These are phyloP conservation scores for Tylopilus rubrobrunneus DNA, from an alignment of 768 basidiomycete genomes.

Conservation along the genomic window DNA sequence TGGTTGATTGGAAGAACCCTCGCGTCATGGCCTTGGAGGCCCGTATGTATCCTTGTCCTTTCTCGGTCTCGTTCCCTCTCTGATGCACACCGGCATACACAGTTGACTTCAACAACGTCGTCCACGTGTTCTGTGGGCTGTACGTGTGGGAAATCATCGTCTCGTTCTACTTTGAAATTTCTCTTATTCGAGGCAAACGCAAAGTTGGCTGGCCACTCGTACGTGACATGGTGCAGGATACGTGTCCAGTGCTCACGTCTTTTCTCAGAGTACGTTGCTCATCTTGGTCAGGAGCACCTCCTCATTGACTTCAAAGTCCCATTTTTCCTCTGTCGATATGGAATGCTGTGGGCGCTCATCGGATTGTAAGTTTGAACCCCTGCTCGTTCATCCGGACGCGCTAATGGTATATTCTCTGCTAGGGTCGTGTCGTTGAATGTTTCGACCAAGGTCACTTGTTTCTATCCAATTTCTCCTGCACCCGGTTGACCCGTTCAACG, in stretches of 20 bases:
- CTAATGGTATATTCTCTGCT: background rate
- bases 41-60: slow-evolving; percentile 14
- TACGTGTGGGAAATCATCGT: slow-evolving; percentile 65
- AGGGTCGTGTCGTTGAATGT: slow-evolving; percentile 60
- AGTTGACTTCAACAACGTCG: slow-evolving; percentile 59
- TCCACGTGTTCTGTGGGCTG: slow-evolving; percentile 61
- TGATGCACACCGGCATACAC: slow-evolving; percentile 1
- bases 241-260: slow-evolving; percentile 2
- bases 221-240: slow-evolving; percentile 23
- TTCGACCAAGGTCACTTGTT: slow-evolving; percentile 27
- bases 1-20: slow-evolving; percentile 27
- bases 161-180: slow-evolving; percentile 67
- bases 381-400: background rate
- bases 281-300: background rate
- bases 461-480: background rate
- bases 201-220: slow-evolving; percentile 70
- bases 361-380: slow-evolving; percentile 44
- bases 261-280: slow-evolving; percentile 13
- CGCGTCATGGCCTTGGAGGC: slow-evolving; percentile 20
- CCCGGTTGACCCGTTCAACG: background rate
- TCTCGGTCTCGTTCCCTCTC: background rate
- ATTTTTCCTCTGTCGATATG: slow-evolving; percentile 70
- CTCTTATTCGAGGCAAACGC: slow-evolving; percentile 53
- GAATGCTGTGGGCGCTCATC: slow-evolving; percentile 61
- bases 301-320: slow-evolving; percentile 39